Percentiles rank a stretch among this genome's conserved stretches.
phyloP scores from a whole-genome alignment of 108 stramenopile genomes.

The Licmophora abbreviata region DNA sequence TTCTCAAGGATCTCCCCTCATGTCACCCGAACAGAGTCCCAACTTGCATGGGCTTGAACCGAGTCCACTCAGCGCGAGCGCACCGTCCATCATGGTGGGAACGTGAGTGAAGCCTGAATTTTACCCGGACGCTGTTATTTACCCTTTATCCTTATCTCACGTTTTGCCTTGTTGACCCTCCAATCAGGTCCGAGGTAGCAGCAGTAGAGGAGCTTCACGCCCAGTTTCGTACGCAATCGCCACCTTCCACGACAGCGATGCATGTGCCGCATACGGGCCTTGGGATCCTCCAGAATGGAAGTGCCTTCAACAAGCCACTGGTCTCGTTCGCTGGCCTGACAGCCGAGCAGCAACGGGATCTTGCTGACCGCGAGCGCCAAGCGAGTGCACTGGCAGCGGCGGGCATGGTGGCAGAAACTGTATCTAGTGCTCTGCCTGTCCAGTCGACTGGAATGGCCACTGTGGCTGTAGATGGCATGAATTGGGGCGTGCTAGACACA shows the following conservation, averaged over 20 bases:
- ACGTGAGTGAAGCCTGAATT: no score
- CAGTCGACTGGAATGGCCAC: not conserved
- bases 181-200: conserved; percentile 2
- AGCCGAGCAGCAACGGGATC: conserved; percentile 42
- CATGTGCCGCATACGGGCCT: conserved; percentile 55
- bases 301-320: conserved; percentile 1
- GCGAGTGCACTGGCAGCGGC: conserved; percentile 79
- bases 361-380: conserved; percentile 73
- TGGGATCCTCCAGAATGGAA: conserved; percentile 52
- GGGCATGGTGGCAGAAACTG: conserved; percentile 65
- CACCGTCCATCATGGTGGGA: no score
- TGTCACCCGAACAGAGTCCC: conserved; percentile 23
- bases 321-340: conserved; percentile 33
- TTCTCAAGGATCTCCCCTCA: conserved; percentile 23
- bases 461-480: conserved; percentile 3
- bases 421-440: conserved; percentile 12
- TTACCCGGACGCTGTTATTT: no score
- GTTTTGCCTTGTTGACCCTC: no score
- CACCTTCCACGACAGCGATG: conserved; percentile 12
- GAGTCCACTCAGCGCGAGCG: conserved; percentile 6
- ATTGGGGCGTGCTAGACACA: conserved; percentile 7
- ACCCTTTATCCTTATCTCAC: no score
- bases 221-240: conserved; percentile 30
- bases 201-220: conserved; percentile 23
- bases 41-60: conserved; percentile 14